phyloP scores from a whole-genome alignment of 1,284 basidiomycete species.

The Puccinia sorghi region DNA sequence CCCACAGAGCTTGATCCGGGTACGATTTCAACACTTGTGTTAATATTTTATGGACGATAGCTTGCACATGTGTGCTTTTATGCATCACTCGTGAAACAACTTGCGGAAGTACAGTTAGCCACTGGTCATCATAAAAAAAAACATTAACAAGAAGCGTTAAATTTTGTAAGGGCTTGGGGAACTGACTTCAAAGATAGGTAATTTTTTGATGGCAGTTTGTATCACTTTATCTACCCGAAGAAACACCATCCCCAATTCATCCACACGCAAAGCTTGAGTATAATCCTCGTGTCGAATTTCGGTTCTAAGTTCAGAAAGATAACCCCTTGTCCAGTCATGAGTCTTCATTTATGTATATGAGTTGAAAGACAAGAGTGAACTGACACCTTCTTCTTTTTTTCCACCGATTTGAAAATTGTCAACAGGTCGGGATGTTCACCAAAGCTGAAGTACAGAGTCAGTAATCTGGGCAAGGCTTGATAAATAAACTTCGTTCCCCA shows the following conservation, averaged over 20 bases:
- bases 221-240: slow-evolving; percentile 34
- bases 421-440: slow-evolving; percentile 66
- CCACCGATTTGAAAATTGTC: slow-evolving; percentile 52
- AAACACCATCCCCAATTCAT: slow-evolving; percentile 64
- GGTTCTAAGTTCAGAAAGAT: slow-evolving; percentile 23
- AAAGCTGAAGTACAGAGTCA: slow-evolving; percentile 93
- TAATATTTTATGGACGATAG: slow-evolving; percentile 71
- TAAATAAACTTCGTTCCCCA: slow-evolving; percentile 94
- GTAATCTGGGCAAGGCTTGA: slow-evolving; percentile 87
- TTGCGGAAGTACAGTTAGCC: slow-evolving; percentile 95
- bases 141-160: background rate
- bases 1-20: slow-evolving; percentile 91
- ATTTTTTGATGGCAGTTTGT: slow-evolving; percentile 64
- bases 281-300: slow-evolving; percentile 47
- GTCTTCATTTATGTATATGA: slow-evolving; percentile 13
- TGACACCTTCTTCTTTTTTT: slow-evolving; percentile 52
- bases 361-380: slow-evolving; percentile 7
- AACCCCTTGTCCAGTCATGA: background rate
- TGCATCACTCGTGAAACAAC: slow-evolving; percentile 93
- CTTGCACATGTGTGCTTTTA: slow-evolving; percentile 69
- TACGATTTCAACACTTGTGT: slow-evolving; percentile 73
- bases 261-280: slow-evolving; percentile 62
- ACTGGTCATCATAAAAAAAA: slow-evolving; percentile 63
- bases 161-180: background rate
- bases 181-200: slow-evolving; percentile 74